These are phyloP conservation scores for Candida maris DNA, from an alignment of 805 yeast genomes.

Conservation along the genomic window DNA sequence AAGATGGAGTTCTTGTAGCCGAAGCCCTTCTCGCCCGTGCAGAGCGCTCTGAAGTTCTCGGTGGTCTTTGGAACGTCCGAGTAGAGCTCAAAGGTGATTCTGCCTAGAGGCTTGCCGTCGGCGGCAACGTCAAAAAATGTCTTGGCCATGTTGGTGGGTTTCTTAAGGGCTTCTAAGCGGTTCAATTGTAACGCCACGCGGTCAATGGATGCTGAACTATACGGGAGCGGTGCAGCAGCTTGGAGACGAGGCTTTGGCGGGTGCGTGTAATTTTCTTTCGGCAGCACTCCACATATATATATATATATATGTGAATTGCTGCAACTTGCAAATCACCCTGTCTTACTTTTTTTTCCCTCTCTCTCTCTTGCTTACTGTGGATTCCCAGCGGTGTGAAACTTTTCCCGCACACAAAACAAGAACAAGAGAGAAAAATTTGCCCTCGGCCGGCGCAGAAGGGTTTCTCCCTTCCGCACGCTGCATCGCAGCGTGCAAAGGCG, in stretches of 20 bases:
- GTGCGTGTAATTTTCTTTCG: too few species aligned
- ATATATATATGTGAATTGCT: too few species aligned
- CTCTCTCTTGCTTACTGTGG: neutral
- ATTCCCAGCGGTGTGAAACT: neutral
- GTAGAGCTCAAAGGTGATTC: conserved; percentile 83
- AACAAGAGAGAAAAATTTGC: too few species aligned
- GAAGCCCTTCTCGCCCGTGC: conserved; percentile 92
- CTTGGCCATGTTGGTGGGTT: conserved; percentile 18
- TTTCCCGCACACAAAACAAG: too few species aligned
- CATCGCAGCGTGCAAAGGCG: too few species aligned
- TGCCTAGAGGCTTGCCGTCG: conserved; percentile 40
- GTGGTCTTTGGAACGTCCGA: conserved; percentile 83
- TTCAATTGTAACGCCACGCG: too few species aligned
- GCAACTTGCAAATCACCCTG: conserved; percentile 4
- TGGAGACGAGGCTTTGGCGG: too few species aligned
- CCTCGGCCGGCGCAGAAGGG: conserved; percentile 1
- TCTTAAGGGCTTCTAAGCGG: too few species aligned
- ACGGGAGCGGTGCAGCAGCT: too few species aligned
- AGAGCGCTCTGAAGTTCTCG: conserved; percentile 75
- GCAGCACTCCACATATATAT: too few species aligned
- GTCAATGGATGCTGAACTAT: too few species aligned
- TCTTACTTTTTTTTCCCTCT: neutral
- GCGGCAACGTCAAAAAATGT: conserved; percentile 43
- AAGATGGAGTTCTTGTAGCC: conserved; percentile 83
- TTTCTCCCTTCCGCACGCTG: too few species aligned